These are phyloP conservation scores for Cordyceps tenuipes DNA, from an alignment of 2,329 filamentous ascomycete species.

Conservation along the genomic window DNA sequence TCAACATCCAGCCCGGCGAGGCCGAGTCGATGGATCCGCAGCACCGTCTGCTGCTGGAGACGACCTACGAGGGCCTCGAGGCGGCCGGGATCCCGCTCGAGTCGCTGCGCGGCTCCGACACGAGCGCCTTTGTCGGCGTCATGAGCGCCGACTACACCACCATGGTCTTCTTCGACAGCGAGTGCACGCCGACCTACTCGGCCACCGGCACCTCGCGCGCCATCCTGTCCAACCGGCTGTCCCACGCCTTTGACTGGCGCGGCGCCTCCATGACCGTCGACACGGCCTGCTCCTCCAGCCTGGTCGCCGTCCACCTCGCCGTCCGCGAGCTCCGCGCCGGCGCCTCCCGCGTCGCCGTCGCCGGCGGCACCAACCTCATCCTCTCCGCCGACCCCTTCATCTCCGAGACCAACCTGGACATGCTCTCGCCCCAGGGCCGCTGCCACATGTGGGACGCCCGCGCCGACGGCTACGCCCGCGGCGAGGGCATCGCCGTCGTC, in stretches of 20 bases:
- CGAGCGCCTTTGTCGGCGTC: slow-evolving; percentile 17
- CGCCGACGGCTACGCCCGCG: slow-evolving; percentile 44
- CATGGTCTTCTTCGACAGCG: slow-evolving; percentile 19
- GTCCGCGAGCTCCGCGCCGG: slow-evolving; percentile 36
- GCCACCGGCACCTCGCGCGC: slow-evolving; percentile 17
- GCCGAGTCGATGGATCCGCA: slow-evolving; percentile 28
- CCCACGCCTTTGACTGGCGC: slow-evolving; percentile 43
- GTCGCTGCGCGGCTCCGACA: slow-evolving; percentile 1
- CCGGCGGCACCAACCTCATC: slow-evolving; percentile 16
- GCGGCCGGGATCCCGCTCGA: slow-evolving; percentile 10
- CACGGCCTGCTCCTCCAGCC: slow-evolving; percentile 40
- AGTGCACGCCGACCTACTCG: slow-evolving; percentile 2
- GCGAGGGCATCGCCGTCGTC: slow-evolving; percentile 45
- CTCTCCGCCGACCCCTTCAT: slow-evolving; percentile 14
- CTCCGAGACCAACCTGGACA: slow-evolving; percentile 36
- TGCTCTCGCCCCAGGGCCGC: slow-evolving; percentile 38
- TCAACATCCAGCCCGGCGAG: slow-evolving; percentile 36
- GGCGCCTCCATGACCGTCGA: slow-evolving; percentile 42
- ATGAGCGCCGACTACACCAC: slow-evolving; percentile 23
- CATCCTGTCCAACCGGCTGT: slow-evolving; percentile 36
- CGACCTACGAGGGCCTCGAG: slow-evolving; percentile 23
- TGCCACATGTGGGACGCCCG: slow-evolving; percentile 30
- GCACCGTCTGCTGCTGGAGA: slow-evolving; percentile 24
- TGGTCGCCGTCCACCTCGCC: slow-evolving; percentile 40
- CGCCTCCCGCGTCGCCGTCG: slow-evolving; percentile 35